Conservation (phyloP, 352 stramenopile species). For the Pythium coloratum region DNA sequence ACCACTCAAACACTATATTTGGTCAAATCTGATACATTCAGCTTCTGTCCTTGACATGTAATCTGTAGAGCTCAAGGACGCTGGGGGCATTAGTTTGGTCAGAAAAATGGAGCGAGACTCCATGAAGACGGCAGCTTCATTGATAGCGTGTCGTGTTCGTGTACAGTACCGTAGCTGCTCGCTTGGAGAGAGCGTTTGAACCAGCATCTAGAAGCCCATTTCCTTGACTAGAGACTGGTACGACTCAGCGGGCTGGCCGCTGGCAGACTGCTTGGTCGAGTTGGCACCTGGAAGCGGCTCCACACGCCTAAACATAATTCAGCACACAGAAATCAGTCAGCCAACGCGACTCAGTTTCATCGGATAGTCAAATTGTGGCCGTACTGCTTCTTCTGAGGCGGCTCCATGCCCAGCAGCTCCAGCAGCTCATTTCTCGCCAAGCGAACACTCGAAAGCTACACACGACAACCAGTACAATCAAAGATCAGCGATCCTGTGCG, state of each 20-base stretch:
- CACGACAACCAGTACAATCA: not conserved
- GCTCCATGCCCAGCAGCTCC: slow-evolving; percentile 61
- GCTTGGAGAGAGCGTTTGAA: not conserved
- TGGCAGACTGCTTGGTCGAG: not conserved
- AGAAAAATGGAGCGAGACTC: too few species aligned
- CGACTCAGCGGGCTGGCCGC: slow-evolving; percentile 14
- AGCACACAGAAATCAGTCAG: not conserved
- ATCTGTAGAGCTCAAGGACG: too few species aligned
- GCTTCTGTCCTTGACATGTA: not conserved
- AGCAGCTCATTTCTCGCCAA: slow-evolving; percentile 61
- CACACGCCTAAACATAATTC: slow-evolving; percentile 3
- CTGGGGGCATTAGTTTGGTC: too few species aligned
- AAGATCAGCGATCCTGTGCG: not conserved
- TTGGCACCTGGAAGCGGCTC: not conserved
- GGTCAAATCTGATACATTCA: slow-evolving; percentile 9
- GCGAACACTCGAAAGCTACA: slow-evolving; percentile 52
- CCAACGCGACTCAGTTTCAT: not conserved
- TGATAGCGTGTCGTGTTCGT: not conserved
- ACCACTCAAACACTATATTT: not conserved
- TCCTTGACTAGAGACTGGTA: slow-evolving; percentile 80
- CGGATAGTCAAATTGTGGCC: slow-evolving; percentile 12
- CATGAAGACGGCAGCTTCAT: not conserved
- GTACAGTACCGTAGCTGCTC: not conserved
- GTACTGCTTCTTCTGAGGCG: slow-evolving; percentile 59
- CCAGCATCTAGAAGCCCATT: slow-evolving; percentile 57